Base-by-base conservation (phyloP, 768 basidiomycete genomes). In the Tricholoma furcatifolium region DNA sequence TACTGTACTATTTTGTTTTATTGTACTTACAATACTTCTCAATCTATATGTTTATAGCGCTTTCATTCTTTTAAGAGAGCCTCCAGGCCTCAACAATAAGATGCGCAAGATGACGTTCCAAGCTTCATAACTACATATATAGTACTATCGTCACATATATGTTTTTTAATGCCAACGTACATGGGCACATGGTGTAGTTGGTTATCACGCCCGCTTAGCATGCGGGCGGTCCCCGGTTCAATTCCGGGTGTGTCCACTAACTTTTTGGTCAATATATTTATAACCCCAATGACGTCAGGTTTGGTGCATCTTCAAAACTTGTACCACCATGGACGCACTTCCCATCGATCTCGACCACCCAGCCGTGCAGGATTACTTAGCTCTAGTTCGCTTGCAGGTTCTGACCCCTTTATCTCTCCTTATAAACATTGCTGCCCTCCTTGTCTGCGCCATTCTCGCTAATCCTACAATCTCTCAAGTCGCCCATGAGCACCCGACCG, bases 371-470 rank as follows among this genome's bases (percentile, higher is more conserved):
- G 83, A 90, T 2, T 87, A 84, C 64, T 72, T 90, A 36, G 69
- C 84, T 2, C 83, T 91, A 9, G 72, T 86, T 7, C 70, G 88
- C 43, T 78, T 97, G 4, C 93, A 97, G 65, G 90, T 96, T 18
- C 71, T 94, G 42, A 93, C 93, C 0, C 93, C 93, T 0, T 74
- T 96, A 1, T 88, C 89, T 1, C 75, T 96, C 8, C 77, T 93
- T 58, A 81, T 94, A 52, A 89, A 89, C 62, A 83, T 95, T 39
- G 87, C 85, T 0, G 76, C 83, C 1, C 74, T 87, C 43, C 61
- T 88, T 32, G 79, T 91, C 4, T 95, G 93, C 63, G 66, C 85
- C 0, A 56, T 83, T 8, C 73, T 93, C 17, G 75, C 87, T 24
- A 78, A 73, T 17, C 93, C 93, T 0, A 82, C 81, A 20, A 75